A percentile compares a stretch with the other conserved stretches of the same genome.
phyloP scores from a whole-genome alignment of 2,329 filamentous ascomycete species.

The Alternaria burnsii region DNA sequence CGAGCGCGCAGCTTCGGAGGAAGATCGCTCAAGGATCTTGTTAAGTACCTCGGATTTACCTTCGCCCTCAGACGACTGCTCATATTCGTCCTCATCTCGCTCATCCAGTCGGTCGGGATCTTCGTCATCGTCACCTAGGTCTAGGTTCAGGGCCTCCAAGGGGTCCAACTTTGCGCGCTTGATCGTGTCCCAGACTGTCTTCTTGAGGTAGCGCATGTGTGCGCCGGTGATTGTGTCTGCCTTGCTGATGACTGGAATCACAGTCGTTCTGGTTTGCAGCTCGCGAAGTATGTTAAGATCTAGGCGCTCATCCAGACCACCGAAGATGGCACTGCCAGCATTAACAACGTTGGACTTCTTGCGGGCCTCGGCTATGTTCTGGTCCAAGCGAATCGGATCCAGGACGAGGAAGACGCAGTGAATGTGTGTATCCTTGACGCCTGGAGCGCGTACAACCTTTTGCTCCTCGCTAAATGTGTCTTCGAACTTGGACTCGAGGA shows the following conservation, averaged over 20 bases:
- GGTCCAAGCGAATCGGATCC: conserved; percentile 84
- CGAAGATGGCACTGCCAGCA: conserved; percentile 61
- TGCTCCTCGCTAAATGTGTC: conserved; percentile 98
- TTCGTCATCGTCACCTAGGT: conserved; percentile 72
- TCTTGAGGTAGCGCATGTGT: conserved; percentile 93
- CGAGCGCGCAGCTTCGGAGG: conserved; percentile 47
- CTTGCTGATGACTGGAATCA: conserved; percentile 95
- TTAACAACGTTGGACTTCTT: conserved; percentile 62
- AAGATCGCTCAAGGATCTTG: conserved; percentile 50
- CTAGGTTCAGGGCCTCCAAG: conserved; percentile 82
- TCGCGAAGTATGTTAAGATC: conserved; percentile 90
- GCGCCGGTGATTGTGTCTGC: conserved; percentile 95
- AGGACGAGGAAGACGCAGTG: conserved; percentile 94
- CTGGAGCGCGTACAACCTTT: conserved; percentile 93
- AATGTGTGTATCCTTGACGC: conserved; percentile 94
- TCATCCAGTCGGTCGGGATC: conserved; percentile 63
- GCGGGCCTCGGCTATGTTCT: conserved; percentile 73
- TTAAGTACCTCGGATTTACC: conserved; percentile 48
- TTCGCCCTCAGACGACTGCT: conserved; percentile 47
- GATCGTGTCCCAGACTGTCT: conserved; percentile 86
- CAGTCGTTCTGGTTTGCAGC: conserved; percentile 90
- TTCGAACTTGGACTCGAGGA: conserved; percentile 97
- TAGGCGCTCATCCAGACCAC: conserved; percentile 83
- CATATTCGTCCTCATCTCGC: conserved; percentile 59
- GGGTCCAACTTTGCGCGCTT: conserved; percentile 88